These are phyloP conservation scores for Suillus clintonianus DNA, from an alignment of 768 basidiomycete genomes.

Conservation along the genomic window DNA sequence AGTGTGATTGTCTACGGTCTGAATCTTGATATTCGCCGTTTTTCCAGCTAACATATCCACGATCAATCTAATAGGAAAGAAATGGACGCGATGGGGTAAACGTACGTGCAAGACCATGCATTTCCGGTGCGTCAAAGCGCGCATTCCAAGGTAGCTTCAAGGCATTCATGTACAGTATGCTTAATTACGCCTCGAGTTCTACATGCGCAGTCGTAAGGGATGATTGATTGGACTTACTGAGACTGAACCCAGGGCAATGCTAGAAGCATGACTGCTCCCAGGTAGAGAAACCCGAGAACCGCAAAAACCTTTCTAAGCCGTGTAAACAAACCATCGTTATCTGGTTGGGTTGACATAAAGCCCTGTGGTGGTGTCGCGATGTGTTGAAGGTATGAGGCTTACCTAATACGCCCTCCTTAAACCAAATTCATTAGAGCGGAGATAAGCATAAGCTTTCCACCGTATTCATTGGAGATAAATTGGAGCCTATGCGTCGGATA, in stretches of 20 bases:
- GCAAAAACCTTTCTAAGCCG: slow-evolving; percentile 35
- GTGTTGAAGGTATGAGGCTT: background rate
- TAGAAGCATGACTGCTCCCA: slow-evolving; percentile 51
- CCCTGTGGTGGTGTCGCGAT: background rate
- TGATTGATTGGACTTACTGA: slow-evolving; percentile 48
- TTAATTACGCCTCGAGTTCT: slow-evolving; percentile 27
- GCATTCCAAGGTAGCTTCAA: slow-evolving; percentile 63
- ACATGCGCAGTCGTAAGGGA: slow-evolving; percentile 18
- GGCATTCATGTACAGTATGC: slow-evolving; percentile 66
- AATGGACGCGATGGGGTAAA: slow-evolving; percentile 5
- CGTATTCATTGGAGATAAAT: too few species aligned
- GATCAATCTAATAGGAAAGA: background rate
- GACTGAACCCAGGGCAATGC: slow-evolving; percentile 67
- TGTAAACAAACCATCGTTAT: slow-evolving; percentile 17
- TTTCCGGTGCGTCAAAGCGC: slow-evolving; percentile 68
- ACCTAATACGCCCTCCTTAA: background rate
- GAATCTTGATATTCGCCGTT: slow-evolving; percentile 68
- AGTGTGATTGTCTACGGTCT: slow-evolving; percentile 73
- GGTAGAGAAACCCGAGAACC: slow-evolving; percentile 55
- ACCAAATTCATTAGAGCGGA: background rate
- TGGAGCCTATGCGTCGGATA: background rate
- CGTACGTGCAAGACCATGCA: slow-evolving; percentile 81
- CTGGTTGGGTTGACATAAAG: background rate
- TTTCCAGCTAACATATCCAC: slow-evolving; percentile 59
- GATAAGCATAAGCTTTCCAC: background rate